Base-by-base conservation (phyloP, 164 flowering plant genomes). In the Vitis vinifera region DNA sequence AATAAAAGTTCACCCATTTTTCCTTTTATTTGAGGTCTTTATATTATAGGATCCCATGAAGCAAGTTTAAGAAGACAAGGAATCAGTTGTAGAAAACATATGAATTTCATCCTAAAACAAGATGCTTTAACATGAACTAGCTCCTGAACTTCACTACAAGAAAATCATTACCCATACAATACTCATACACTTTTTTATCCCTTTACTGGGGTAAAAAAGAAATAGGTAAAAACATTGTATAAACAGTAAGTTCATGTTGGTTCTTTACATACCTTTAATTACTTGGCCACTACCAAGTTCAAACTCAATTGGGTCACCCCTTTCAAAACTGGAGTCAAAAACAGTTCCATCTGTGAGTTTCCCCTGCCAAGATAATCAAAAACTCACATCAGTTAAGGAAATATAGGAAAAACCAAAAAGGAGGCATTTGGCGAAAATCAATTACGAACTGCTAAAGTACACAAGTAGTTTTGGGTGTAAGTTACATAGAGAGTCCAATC, bases 331-430 rank as follows among this genome's bases (percentile, higher is more conserved):
- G 66, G 99, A 96, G 71, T 96, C 99, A 67, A 96, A 96, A 49
- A 96, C 97, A 69, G 97, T 93, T 79, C 98, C 99, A 88, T 96
- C 98, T 1, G 97, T 91, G 69, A 96, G 97, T 74, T 78, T 84
- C 57, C 99, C 99, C 99, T 96, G 94, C 69, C 65, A 79, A 56
- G 17, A 55, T 6, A 66, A 75, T 31, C 16, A 55, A 19, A 4
- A 29, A 55, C 13, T 47, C 52, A 9, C 44, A 63, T 62, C 12
- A 72, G 68, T 56, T 44, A 64, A 62, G 27, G 48, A 44, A 47
- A 17, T 15, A 51, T 9, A 23, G 13, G 11, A 11, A 19, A 8
- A 31, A 63, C 7, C 37, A 53, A 27, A 65, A 17, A 1, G 59
- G 59, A 0, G 0, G 59, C 59, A 57, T 29, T 17, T 19, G 48